Conservation (phyloP, 768 basidiomycete species). For the Hygrocybe punicea region DNA sequence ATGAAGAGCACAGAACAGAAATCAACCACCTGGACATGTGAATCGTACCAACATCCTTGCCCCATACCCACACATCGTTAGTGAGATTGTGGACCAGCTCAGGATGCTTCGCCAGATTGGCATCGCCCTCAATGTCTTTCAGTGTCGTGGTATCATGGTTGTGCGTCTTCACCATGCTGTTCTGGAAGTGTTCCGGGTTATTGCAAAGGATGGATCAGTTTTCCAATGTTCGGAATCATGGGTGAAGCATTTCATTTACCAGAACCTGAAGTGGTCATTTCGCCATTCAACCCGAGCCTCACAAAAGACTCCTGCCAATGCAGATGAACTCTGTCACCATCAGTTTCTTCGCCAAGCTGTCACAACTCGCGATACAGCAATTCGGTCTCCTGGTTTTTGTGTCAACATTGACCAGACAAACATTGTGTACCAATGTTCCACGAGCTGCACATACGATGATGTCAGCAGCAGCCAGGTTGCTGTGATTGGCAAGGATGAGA, state of each 20-base stretch:
- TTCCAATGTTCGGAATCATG: constrained; percentile 25
- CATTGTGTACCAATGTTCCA: constrained; percentile 26
- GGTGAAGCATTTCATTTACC: constrained; percentile 19
- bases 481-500: constrained; percentile 35
- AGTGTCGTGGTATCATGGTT: constrained; percentile 25
- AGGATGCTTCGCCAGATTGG: constrained; percentile 15
- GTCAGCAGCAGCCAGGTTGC: constrained; percentile 25
- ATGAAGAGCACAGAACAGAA: not conserved
- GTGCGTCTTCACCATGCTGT: constrained; percentile 8
- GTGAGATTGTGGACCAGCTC: constrained; percentile 13
- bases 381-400: constrained; percentile 17
- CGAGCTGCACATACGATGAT: constrained; percentile 23
- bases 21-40: not conserved
- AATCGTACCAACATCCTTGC: not conserved
- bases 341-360: constrained; percentile 12
- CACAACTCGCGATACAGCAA: constrained; percentile 10
- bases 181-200: constrained; percentile 7
- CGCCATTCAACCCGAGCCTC: constrained; percentile 24
- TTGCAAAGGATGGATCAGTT: constrained; percentile 8
- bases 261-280: constrained; percentile 11
- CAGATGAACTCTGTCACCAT: constrained; percentile 7
- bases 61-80: constrained; percentile 8
- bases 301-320: constrained; percentile 30
- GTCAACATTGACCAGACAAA: constrained; percentile 40
- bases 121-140: constrained; percentile 14